These are phyloP conservation scores for Fusarium sp. DNA, from an alignment of 2,329 filamentous ascomycete species.

Conservation along the genomic window DNA sequence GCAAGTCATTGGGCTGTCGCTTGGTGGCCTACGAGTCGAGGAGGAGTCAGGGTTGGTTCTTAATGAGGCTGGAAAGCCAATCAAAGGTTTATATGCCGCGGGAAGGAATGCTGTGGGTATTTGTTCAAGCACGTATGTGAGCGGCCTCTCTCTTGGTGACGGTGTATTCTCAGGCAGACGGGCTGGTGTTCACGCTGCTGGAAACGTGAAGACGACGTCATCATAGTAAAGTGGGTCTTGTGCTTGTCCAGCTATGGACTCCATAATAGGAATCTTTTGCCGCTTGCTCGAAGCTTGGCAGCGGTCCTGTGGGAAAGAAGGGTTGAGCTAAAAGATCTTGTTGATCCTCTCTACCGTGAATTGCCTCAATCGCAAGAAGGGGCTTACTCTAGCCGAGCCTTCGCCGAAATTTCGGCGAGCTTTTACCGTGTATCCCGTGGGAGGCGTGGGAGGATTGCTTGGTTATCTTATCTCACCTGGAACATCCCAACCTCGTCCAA, in stretches of 20 bases:
- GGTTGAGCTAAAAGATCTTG: no score
- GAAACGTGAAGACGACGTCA: background rate
- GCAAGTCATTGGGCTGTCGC: background rate
- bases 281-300: background rate
- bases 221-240: no score
- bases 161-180: background rate
- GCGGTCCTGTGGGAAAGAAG: background rate
- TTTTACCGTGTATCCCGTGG: background rate
- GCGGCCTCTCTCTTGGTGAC: background rate
- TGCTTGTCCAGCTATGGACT: background rate
- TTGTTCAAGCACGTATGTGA: background rate
- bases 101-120: background rate
- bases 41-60: background rate
- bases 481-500: background rate
- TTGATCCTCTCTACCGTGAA: no score
- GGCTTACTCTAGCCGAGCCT: no score
- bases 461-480: background rate
- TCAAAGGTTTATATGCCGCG: background rate
- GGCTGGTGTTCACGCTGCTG: background rate
- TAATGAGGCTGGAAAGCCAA: background rate
- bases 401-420: no score
- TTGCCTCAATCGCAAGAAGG: no score
- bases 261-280: background rate
- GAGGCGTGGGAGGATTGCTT: no score
- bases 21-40: background rate